A percentile compares a stretch with the other conserved stretches of the same genome.
Conservation (phyloP, 768 basidiomycete species). For the Saitozyma sp. region DNA sequence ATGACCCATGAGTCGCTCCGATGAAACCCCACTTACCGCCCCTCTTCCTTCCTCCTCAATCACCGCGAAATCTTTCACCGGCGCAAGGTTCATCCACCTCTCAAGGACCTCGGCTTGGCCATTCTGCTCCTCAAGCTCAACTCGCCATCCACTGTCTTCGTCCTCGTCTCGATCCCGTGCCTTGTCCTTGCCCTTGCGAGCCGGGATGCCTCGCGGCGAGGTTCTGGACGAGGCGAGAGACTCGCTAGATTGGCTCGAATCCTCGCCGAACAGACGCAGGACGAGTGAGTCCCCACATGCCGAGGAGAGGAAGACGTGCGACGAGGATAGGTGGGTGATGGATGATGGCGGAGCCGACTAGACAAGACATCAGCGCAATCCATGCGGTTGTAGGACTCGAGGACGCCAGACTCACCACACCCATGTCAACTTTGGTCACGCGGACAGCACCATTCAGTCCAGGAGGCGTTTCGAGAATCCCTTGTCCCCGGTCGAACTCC, state of each 20-base stretch:
- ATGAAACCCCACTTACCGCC: conserved; percentile 26
- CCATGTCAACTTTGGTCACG: conserved; percentile 34
- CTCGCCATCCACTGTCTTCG: conserved; percentile 13
- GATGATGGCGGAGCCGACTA: conserved; percentile 46
- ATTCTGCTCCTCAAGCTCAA: conserved; percentile 14
- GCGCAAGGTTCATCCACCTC: conserved; percentile 48
- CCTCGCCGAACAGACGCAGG: conserved; percentile 14
- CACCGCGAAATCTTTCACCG: conserved; percentile 48
- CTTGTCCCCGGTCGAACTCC: conserved; percentile 17
- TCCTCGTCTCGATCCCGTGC: conserved; percentile 18
- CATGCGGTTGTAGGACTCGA: neutral
- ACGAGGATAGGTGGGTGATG: conserved; percentile 35
- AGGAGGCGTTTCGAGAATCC: conserved; percentile 8
- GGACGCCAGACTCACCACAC: conserved; percentile 29
- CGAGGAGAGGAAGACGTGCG: conserved; percentile 43
- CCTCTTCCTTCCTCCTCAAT: conserved; percentile 41
- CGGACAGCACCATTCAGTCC: conserved; percentile 11
- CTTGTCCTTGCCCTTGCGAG: conserved; percentile 39
- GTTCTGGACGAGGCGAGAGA: conserved; percentile 3
- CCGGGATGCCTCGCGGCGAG: conserved; percentile 12
- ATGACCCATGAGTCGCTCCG: conserved; percentile 6
- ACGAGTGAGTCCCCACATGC: conserved; percentile 44
- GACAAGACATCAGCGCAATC: neutral
- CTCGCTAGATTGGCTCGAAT: neutral
- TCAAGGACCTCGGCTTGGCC: conserved; percentile 26